phyloP scores from a whole-genome alignment of 1,139 yeast genomes.

The Kurtzmaniella quercitrusa region DNA sequence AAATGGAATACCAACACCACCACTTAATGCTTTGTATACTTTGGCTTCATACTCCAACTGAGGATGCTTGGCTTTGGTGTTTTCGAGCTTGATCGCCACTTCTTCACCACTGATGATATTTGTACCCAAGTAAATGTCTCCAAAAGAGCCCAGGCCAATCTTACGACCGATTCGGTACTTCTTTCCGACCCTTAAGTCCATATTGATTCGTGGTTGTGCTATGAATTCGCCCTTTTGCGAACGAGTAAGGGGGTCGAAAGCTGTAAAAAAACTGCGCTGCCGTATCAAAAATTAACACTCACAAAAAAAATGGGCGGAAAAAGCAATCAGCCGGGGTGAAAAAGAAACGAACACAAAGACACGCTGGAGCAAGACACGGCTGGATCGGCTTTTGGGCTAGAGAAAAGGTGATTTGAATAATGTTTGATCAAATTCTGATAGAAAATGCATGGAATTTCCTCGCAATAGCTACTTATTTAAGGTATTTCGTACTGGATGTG shows the following conservation, averaged over 20 bases:
- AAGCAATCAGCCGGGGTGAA: neutral
- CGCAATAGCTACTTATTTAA: too few species aligned
- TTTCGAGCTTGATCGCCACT: slow-evolving; percentile 93
- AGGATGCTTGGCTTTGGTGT: slow-evolving; percentile 89
- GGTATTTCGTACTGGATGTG: too few species aligned
- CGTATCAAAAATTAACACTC: neutral
- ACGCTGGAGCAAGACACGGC: too few species aligned
- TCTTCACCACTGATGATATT: slow-evolving; percentile 95
- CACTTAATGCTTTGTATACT: slow-evolving; percentile 89
- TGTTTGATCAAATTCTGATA: too few species aligned
- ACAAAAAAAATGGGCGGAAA: neutral
- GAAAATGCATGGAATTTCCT: too few species aligned
- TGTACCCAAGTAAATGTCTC: slow-evolving; percentile 91
- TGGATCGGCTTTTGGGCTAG: neutral
- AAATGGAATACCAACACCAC: slow-evolving; percentile 97
- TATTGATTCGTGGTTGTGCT: slow-evolving; percentile 10
- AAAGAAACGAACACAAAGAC: neutral
- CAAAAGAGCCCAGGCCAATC: slow-evolving; percentile 96
- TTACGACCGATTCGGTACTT: slow-evolving; percentile 93
- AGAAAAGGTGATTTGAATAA: neutral
- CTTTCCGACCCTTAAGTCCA: slow-evolving; percentile 90
- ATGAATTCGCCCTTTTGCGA: neutral
- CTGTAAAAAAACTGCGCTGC: neutral
- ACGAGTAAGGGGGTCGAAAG: neutral
- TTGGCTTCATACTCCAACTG: slow-evolving; percentile 96